Evolutionary conservation across 805 yeast genomes (phyloP), one percentile per base, ranked within the genome.

Genomic region (Lipomyces yamadae): DNA sequence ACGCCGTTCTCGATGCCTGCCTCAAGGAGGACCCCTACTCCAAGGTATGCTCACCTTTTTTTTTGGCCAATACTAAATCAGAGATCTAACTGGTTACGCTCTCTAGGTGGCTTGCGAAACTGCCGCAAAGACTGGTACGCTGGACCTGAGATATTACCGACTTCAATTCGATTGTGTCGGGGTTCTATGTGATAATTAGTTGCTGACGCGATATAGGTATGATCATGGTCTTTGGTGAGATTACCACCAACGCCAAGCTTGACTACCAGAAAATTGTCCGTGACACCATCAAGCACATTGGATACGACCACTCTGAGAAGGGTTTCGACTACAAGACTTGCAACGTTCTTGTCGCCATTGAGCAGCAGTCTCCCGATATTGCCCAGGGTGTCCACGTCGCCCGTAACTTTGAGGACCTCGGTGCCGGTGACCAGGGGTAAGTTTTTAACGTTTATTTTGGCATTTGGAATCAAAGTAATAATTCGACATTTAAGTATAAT

Each of bases 261-360:
- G 99, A 95, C 85, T 95, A 86, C 91, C 99, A 95, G 84, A 92
- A 94, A 83, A 88, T 95, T 77, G 87, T 95, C 81, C 92, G 99
- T 85, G 98, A 95, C 81, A 95, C 99, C 80, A 91, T 95, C 83
- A 92, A 94, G 85, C 92, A 92, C 82, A 95, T 95, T 82, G 99
- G 99, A 79, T 95, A 95, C 85, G 99, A 95, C 81, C 85, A 87
- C 78, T 89, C 96, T 71, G 96, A 86, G 62, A 95, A 95, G 85
- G 99, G 99, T 76, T 95, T 95, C 79, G 99, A 95, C 83, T 94
- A 92, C 91, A 94, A 94, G 86, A 95, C 99, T 76, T 95, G 99
- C 87, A 95, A 95, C 83, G 98, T 95, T 66, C 85, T 95, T 72
- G 98, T 95, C 71, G 99, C 99, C 81, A 92, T 95, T 81, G 99